These are phyloP conservation scores for Artemisia argyi DNA, from an alignment of 129 eudicot genomes.

Conservation along the genomic window DNA sequence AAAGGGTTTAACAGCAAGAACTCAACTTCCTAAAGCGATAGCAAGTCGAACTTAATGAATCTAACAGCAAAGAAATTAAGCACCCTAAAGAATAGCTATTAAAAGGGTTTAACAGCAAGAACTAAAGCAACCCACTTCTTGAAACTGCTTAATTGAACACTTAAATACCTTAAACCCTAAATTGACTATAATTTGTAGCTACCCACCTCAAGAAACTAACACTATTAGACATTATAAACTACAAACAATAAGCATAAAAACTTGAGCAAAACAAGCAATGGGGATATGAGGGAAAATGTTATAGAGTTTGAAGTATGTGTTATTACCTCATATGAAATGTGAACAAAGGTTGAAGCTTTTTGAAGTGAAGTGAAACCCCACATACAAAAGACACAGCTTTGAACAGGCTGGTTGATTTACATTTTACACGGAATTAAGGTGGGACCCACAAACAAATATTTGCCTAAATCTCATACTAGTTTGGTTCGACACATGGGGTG, in stretches of 20 bases:
- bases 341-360: background rate
- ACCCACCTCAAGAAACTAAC: background rate
- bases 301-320: background rate
- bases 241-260: background rate
- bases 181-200: background rate
- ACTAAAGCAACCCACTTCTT: slow-evolving; percentile 1
- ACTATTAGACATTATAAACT: background rate
- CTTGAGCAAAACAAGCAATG: background rate
- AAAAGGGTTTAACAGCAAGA: background rate
- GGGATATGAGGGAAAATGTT: background rate
- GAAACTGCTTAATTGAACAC: slow-evolving; percentile 4
- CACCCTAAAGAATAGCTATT: slow-evolving; percentile 3
- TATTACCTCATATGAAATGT: slow-evolving; percentile 26
- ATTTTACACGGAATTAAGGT: too few species aligned
- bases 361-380: too few species aligned
- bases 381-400: too few species aligned
- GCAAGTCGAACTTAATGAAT: too few species aligned
- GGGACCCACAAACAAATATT: too few species aligned
- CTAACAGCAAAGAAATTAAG: too few species aligned
- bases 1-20: background rate
- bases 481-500: too few species aligned
- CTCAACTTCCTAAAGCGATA: slow-evolving; percentile 5
- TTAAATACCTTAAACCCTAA: slow-evolving; percentile 7
- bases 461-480: too few species aligned
- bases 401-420: too few species aligned